phyloP scores from a whole-genome alignment of 2,329 filamentous ascomycete species.

The Colletotrichum karsti region DNA sequence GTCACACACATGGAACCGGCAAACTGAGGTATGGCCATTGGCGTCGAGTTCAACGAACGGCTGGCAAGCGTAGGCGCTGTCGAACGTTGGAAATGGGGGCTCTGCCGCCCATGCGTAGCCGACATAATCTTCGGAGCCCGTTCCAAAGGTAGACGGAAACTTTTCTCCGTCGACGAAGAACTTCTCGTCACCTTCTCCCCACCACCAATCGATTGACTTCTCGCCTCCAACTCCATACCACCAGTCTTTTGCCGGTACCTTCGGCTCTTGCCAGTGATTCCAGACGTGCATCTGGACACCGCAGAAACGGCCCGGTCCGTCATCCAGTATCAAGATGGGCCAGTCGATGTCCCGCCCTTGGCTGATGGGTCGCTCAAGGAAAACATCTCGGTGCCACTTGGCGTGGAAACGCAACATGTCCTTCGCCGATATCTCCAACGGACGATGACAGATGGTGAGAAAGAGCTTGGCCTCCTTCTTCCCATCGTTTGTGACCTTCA shows the following conservation, averaged over 20 bases:
- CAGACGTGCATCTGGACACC: constrained; percentile 26
- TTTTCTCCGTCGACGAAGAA: constrained; percentile 26
- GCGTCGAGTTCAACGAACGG: constrained; percentile 16
- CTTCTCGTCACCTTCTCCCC: constrained; percentile 25
- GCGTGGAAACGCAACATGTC: constrained; percentile 19
- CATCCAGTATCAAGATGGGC: constrained; percentile 10
- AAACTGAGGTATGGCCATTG: constrained; percentile 25
- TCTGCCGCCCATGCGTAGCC: constrained; percentile 25
- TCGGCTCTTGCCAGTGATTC: constrained; percentile 19
- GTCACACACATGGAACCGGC: constrained; percentile 25
- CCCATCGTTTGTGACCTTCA: constrained; percentile 20
- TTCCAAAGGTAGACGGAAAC: constrained; percentile 24
- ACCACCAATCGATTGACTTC: constrained; percentile 28
- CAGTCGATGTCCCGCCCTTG: constrained; percentile 22
- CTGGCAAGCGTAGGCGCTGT: constrained; percentile 24
- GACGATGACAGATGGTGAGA: constrained; percentile 11
- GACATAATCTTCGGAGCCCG: constrained; percentile 23
- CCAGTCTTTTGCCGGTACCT: constrained; percentile 16
- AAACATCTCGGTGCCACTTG: constrained; percentile 19
- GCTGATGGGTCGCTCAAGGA: constrained; percentile 14
- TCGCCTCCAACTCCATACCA: constrained; percentile 21
- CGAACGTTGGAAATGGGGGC: constrained; percentile 19
- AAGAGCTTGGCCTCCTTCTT: constrained; percentile 15
- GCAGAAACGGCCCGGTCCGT: constrained; percentile 19
- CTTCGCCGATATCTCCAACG: not conserved